Evolutionary conservation across 1,284 basidiomycete genomes (phyloP), one percentile per base, ranked within the genome.

Genomic region (Ceratobasidium sp.): DNA sequence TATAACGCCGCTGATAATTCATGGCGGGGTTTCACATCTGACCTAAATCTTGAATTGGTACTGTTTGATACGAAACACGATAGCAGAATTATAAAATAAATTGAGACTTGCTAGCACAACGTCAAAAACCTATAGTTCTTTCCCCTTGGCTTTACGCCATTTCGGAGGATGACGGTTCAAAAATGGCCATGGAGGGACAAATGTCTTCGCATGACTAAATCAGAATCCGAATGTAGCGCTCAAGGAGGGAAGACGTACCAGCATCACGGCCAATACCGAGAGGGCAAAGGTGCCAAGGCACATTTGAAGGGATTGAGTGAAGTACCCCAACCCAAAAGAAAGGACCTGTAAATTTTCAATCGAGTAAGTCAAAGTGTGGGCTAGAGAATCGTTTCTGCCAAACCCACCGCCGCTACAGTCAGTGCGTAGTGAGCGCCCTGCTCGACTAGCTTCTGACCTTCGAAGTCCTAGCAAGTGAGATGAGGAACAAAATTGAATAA

Each of bases 171-270:
- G 84, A 18, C 80, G 81, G 75, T 89, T 91, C 80, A 85, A 91
- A 79, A 85, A 81, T 0, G 87, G 86, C 91, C 91, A 93, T 11
- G 88, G 88, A 0, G 91, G 91, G 4, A 92, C 76, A n/a, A 88
- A 83, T 49, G 84, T 79, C 91, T 91, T 5, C 35, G 26, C 26
- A 30, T 47, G 73, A 23, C 16, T 47, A 72, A 58, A 38, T 26
- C 72, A 21, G 9, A 49, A 71, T 55, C n/a, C 35, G 35, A 38
- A 11, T 38, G 11, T 11, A 38, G 6, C 35, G 35, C 35, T 38
- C 35, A 38, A 38, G 6, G 35, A 38, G 11, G 35, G 11, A 38
- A 38, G 28, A 82, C 88, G 79, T 77, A 93, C 91, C 78, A 89
- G 74, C 35, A 83, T 80, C 35, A 91, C 80, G 1, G 82, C 77